phyloP scores from a whole-genome alignment of 208 protist species.

The Acanthamoeba polyphaga region DNA sequence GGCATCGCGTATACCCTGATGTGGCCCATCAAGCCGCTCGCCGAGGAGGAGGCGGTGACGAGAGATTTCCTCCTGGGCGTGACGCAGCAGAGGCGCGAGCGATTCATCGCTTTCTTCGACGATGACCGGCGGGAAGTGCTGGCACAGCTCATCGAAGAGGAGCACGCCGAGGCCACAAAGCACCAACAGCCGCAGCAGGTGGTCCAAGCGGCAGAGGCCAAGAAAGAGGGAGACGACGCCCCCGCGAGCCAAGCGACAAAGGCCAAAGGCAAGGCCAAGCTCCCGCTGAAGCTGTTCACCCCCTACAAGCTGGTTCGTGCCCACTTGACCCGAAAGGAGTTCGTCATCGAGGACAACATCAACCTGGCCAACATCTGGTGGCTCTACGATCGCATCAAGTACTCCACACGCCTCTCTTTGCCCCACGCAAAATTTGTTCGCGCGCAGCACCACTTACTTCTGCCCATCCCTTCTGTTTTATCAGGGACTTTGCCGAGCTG shows the following conservation, averaged over 20 bases:
- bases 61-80: slow-evolving; percentile 55
- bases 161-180: background rate
- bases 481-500: background rate
- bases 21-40: slow-evolving; percentile 23
- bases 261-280: background rate
- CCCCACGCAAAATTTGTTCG: background rate
- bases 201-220: background rate
- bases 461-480: background rate
- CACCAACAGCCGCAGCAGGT: background rate
- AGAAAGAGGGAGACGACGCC: background rate
- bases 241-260: background rate
- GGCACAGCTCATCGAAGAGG: slow-evolving; percentile 20
- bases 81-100: slow-evolving; percentile 35
- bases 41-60: slow-evolving; percentile 40
- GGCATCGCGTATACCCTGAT: slow-evolving; percentile 34
- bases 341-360: slow-evolving; percentile 59
- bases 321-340: slow-evolving; percentile 43
- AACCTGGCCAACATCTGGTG: slow-evolving; percentile 42
- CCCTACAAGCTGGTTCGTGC: slow-evolving; percentile 4
- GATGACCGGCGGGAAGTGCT: slow-evolving; percentile 1
- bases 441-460: background rate
- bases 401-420: background rate
- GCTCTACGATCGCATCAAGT: slow-evolving; percentile 54
- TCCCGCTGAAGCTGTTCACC: slow-evolving; percentile 30
- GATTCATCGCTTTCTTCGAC: slow-evolving; percentile 56